phyloP scores from a whole-genome alignment of 805 yeast genomes.

The Spathaspora passalidarum region DNA sequence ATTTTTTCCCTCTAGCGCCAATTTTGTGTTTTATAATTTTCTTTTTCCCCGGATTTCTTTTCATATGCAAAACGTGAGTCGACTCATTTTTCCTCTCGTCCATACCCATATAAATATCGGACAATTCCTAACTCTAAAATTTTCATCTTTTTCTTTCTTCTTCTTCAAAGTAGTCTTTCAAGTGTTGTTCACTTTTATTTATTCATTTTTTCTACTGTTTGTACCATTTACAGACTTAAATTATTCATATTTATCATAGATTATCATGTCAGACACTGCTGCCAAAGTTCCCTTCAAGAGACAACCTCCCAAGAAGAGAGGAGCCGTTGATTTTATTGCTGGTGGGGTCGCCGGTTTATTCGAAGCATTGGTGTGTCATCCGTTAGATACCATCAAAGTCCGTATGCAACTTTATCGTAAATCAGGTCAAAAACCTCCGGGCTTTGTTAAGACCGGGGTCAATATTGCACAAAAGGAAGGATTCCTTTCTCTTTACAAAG shows the following conservation, averaged over 20 bases:
- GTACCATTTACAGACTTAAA: neutral
- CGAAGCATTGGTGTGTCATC: slow-evolving; percentile 97
- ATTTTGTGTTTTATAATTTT: neutral
- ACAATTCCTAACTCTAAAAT: neutral
- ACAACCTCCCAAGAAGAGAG: slow-evolving; percentile 32
- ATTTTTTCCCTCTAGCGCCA: no score
- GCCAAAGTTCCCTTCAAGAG: slow-evolving; percentile 9
- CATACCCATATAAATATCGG: slow-evolving; percentile 1
- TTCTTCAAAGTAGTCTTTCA: neutral
- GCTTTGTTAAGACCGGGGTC: slow-evolving; percentile 79
- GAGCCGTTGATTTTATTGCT: slow-evolving; percentile 69
- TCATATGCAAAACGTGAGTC: neutral
- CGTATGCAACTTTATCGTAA: slow-evolving; percentile 90
- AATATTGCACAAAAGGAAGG: slow-evolving; percentile 78
- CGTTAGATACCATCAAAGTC: slow-evolving; percentile 95
- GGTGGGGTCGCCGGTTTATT: slow-evolving; percentile 98
- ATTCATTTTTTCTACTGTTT: neutral
- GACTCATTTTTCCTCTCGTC: neutral
- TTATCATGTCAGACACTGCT: slow-evolving; percentile 2
- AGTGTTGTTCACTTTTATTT: slow-evolving; percentile 1
- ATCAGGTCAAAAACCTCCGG: slow-evolving; percentile 75
- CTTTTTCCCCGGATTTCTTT: slow-evolving; percentile 3
- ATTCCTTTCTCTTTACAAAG: slow-evolving; percentile 84
- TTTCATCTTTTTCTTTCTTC: neutral
- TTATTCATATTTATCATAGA: slow-evolving; percentile 1